These are phyloP conservation scores for Narthecium ossifragum DNA, from an alignment of 106 monocot genomes.

Conservation along the genomic window DNA sequence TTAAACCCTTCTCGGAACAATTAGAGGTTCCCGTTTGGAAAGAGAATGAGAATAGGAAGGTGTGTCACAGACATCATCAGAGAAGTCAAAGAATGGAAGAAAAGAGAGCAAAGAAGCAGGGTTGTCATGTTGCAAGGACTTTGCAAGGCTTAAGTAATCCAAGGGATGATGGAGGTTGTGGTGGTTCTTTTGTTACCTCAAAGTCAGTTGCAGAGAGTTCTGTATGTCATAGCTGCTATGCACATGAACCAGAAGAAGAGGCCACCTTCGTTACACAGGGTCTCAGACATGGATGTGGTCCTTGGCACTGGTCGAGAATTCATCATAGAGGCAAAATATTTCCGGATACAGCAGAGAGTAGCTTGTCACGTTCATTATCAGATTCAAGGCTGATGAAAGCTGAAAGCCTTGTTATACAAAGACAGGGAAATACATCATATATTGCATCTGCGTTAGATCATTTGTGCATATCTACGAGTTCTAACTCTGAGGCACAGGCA, in stretches of 20 bases:
- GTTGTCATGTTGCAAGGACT: conserved; percentile 6
- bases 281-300: conserved; percentile 77
- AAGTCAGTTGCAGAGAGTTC: conserved; percentile 17
- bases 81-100: conserved; percentile 4
- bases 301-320: conserved; percentile 94
- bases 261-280: conserved; percentile 29
- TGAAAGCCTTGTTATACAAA: conserved; percentile 5
- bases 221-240: conserved; percentile 9
- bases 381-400: conserved; percentile 7
- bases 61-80: background rate
- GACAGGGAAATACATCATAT: conserved; percentile 21
- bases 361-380: conserved; percentile 80
- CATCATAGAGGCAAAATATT: conserved; percentile 80
- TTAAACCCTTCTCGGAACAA: conserved; percentile 19
- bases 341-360: conserved; percentile 84
- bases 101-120: background rate
- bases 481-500: conserved; percentile 71
- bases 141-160: conserved; percentile 9
- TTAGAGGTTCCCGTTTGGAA: conserved; percentile 6
- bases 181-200: background rate
- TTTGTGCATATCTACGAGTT: conserved; percentile 43
- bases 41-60: background rate
- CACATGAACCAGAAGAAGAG: conserved; percentile 19
- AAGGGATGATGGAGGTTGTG: background rate
- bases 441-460: conserved; percentile 21